Conservation (phyloP, 2,329 filamentous ascomycete genomes). For the Diaporthe velutina region DNA sequence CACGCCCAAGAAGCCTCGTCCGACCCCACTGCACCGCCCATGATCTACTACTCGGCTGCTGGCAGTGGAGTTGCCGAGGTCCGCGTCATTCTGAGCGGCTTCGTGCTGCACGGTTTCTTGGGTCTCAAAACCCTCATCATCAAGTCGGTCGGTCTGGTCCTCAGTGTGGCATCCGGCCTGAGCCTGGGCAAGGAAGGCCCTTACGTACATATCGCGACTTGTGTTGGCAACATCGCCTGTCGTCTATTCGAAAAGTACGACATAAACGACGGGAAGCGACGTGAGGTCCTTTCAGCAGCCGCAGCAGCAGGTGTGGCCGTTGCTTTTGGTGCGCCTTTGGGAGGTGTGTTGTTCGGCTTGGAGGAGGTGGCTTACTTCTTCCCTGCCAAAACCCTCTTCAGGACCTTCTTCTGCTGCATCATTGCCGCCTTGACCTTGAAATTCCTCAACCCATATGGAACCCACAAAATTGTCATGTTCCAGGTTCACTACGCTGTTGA, state of each 20-base stretch:
- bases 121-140: conserved; percentile 88
- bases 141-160: conserved; percentile 85
- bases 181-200: conserved; percentile 95
- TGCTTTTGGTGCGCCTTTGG: conserved; percentile 89
- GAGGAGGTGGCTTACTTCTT: conserved; percentile 99
- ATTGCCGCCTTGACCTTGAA: conserved; percentile 91
- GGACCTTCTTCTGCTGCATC: conserved; percentile 99
- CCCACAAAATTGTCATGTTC: conserved; percentile 96
- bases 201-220: conserved; percentile 97
- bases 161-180: conserved; percentile 92
- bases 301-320: conserved; percentile 94
- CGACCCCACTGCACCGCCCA: conserved; percentile 67
- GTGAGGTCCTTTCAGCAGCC: conserved; percentile 93
- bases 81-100: conserved; percentile 97
- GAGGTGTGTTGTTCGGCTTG: conserved; percentile 90
- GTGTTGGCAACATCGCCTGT: conserved; percentile 94
- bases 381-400: conserved; percentile 94
- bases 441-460: conserved; percentile 96
- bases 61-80: conserved; percentile 98
- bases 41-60: conserved; percentile 95
- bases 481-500: conserved; percentile 91
- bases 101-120: conserved; percentile 95
- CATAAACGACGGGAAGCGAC: conserved; percentile 91
- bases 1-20: conserved; percentile 49
- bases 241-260: conserved; percentile 96